A percentile compares a stretch with the other conserved stretches of the same genome.
phyloP scores from a whole-genome alignment of 306 rosid species.

The Alnus rubra region DNA sequence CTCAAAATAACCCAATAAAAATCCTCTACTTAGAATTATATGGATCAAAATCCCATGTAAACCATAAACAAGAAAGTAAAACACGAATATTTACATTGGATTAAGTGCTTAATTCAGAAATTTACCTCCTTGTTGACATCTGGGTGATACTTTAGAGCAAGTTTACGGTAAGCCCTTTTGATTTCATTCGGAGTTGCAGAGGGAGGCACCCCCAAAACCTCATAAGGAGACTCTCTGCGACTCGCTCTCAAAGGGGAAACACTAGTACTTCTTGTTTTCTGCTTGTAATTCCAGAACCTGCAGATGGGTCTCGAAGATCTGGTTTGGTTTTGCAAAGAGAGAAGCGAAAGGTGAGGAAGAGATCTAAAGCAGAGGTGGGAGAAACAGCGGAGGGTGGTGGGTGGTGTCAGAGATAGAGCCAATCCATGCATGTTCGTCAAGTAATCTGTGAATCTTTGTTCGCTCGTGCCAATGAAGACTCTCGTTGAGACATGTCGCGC shows the following conservation, averaged over 20 bases:
- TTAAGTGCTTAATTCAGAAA: neutral
- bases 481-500: conserved; percentile 4
- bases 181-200: conserved; percentile 68
- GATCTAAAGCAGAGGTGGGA: conserved; percentile 36
- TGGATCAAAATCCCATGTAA: too few species aligned
- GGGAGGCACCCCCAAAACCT: conserved; percentile 82
- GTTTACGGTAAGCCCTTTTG: conserved; percentile 88
- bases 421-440: conserved; percentile 56
- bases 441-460: conserved; percentile 25
- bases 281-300: conserved; percentile 29
- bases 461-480: conserved; percentile 33
- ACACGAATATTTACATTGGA: neutral
- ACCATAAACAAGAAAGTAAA: neutral
- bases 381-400: conserved; percentile 19
- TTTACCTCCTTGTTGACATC: conserved; percentile 94
- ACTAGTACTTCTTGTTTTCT: conserved; percentile 24
- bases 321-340: conserved; percentile 34
- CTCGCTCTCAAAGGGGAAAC: conserved; percentile 37
- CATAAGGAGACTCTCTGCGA: conserved; percentile 75
- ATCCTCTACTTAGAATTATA: neutral
- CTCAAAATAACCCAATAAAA: neutral
- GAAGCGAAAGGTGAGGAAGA: conserved; percentile 21
- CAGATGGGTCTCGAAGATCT: conserved; percentile 36
- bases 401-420: conserved; percentile 34
- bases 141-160: conserved; percentile 93